Base-by-base conservation (phyloP, 2,329 filamentous ascomycete species). In the Beauveria bassiana region DNA sequence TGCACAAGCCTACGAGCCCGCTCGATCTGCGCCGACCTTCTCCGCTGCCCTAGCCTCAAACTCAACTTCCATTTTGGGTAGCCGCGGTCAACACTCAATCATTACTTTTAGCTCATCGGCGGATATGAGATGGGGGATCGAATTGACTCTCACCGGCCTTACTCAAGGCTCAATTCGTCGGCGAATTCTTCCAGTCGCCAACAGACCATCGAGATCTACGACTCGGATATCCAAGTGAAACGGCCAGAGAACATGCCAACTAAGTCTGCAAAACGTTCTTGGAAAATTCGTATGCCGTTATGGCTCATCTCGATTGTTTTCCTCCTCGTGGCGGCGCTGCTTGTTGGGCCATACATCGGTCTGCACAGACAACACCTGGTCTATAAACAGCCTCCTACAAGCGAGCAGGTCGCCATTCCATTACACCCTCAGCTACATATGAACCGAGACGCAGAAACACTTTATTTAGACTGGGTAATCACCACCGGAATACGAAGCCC, bases 381-480 rank as follows among this genome's bases (percentile, higher is more conserved):
- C 3, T 12, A 50, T 51, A 60, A 45, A 28, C 51, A 46, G 22
- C 8, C 46, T 22, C 57, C 51, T 8, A 24, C 16, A 34, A 14
- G 26, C 52, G 40, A 59, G 2, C 58, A 63, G 45, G 52, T 63
- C 2, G 62, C 52, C 3, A 63, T 63, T 18, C 40, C 26, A 5
- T 26, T 63, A 14, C 53, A 61, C n/a, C 58, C 62, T 16, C 31
- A 59, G 12, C 18, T 43, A 5, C 58, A 63, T 31, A 52, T 9
- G 4, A 47, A 18, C n/a, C 34, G 62, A 22, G 45, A 40, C 4
- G 18, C 53, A 22, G 50, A 56, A 46, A 61, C 58, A 1, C n/a
- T 57, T 9, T 28, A 18, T 16, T 63, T 61, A 18, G 58, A 63
- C 42, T 63, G 62, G 62, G 53, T 49, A 14, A 43, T 63, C 3